Evolutionary conservation across 2,329 filamentous ascomycete species (phyloP).

Genomic region (Aciculosporium take): DNA sequence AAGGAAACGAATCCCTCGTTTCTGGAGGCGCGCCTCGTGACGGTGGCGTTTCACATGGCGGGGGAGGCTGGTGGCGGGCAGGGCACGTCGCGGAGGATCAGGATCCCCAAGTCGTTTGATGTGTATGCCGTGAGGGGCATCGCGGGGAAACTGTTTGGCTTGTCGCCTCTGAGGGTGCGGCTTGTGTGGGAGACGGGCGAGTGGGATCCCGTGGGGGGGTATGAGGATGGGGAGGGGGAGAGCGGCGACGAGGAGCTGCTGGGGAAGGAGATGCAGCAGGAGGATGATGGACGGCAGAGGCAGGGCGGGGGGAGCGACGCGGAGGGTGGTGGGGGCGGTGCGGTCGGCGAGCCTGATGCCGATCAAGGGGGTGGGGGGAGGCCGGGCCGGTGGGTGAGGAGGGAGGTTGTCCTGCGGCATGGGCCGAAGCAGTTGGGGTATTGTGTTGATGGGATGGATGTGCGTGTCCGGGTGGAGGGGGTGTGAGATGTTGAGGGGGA

Average conservation of each 20-base stretch:
- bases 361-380: constrained; percentile 14
- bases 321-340: neutral
- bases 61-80: neutral
- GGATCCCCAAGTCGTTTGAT: constrained; percentile 63
- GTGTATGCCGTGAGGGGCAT: constrained; percentile 72
- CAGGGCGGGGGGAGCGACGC: neutral
- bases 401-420: constrained; percentile 67
- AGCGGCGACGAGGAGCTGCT: constrained; percentile 37
- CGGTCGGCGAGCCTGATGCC: neutral
- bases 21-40: constrained; percentile 63
- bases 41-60: constrained; percentile 36
- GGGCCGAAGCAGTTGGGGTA: constrained; percentile 72
- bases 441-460: constrained; percentile 62
- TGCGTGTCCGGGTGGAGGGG: constrained; percentile 54
- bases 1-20: constrained; percentile 58
- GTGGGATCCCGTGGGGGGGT: constrained; percentile 62
- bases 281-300: constrained; percentile 9
- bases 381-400: constrained; percentile 51
- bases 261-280: constrained; percentile 12
- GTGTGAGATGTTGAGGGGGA: no score
- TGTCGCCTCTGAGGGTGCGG: constrained; percentile 48
- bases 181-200: constrained; percentile 85
- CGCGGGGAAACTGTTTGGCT: constrained; percentile 53
- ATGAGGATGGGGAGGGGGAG: constrained; percentile 42
- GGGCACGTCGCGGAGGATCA: constrained; percentile 34